A percentile compares a stretch with the other conserved stretches of the same genome.
Conservation (phyloP, 148 eudicot species). For the Camellia sinensis region DNA sequence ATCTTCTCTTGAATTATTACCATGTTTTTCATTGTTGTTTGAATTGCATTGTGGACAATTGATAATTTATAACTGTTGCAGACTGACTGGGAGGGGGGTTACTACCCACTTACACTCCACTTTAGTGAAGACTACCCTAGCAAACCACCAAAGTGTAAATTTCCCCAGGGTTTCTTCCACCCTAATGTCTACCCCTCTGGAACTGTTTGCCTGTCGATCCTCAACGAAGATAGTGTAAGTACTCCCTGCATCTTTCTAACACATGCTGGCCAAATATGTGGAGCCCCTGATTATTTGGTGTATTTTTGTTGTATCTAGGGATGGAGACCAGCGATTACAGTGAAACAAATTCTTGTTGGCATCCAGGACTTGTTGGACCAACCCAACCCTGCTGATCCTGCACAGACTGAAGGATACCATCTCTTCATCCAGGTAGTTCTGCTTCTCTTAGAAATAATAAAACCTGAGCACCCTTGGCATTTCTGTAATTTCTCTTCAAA, state of each 20-base stretch:
- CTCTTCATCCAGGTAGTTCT: conserved; percentile 65
- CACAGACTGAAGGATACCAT: conserved; percentile 79
- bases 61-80: conserved; percentile 23
- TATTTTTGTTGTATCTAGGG: conserved; percentile 36
- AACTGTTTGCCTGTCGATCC: conserved; percentile 80
- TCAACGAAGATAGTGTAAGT: conserved; percentile 80
- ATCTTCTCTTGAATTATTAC: neutral
- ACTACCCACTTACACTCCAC: conserved; percentile 65
- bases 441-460: conserved; percentile 1
- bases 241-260: conserved; percentile 5
- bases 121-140: conserved; percentile 88
- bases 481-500: neutral
- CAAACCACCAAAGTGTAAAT: conserved; percentile 85
- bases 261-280: neutral
- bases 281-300: neutral
- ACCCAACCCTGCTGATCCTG: conserved; percentile 76
- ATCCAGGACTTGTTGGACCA: conserved; percentile 78
- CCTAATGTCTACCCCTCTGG: conserved; percentile 90
- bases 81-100: conserved; percentile 95
- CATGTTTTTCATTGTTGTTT: conserved; percentile 6
- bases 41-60: neutral
- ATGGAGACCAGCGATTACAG: conserved; percentile 91
- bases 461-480: neutral
- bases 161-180: conserved; percentile 79
- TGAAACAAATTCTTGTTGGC: conserved; percentile 82